Percentiles rank a stretch among this genome's conserved stretches.
phyloP scores from a whole-genome alignment of 306 rosid species.

The Alnus rubra region DNA sequence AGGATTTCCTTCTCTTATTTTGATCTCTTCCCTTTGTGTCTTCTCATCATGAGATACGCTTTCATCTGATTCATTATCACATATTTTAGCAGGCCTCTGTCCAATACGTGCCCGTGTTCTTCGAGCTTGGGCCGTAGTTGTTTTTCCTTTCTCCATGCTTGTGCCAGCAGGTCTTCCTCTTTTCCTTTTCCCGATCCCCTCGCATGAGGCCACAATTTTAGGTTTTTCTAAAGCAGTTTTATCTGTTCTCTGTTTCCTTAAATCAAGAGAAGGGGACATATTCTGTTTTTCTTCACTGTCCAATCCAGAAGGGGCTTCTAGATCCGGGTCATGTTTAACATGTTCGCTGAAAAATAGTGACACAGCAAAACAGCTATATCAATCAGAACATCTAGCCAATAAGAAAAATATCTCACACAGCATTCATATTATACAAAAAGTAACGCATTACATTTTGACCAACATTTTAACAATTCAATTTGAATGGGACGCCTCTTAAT shows the following conservation, averaged over 20 bases:
- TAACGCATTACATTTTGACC: background rate
- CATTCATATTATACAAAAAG: background rate
- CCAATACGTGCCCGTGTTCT: slow-evolving; percentile 41
- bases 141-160: slow-evolving; percentile 40
- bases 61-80: slow-evolving; percentile 63
- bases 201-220: slow-evolving; percentile 30
- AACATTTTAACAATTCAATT: background rate
- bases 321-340: slow-evolving; percentile 43
- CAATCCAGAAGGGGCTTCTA: slow-evolving; percentile 25
- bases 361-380: slow-evolving; percentile 20
- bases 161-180: slow-evolving; percentile 69
- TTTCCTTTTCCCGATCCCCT: slow-evolving; percentile 52
- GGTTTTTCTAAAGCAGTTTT: slow-evolving; percentile 33
- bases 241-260: slow-evolving; percentile 31
- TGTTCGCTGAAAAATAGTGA: slow-evolving; percentile 39
- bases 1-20: slow-evolving; percentile 16
- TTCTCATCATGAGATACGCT: slow-evolving; percentile 37
- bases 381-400: slow-evolving; percentile 3
- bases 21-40: slow-evolving; percentile 32
- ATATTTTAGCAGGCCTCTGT: slow-evolving; percentile 65
- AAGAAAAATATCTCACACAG: slow-evolving; percentile 4
- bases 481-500: background rate
- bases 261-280: slow-evolving; percentile 26
- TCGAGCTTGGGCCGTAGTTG: slow-evolving; percentile 43
- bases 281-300: slow-evolving; percentile 30